Percentiles rank a stretch among this genome's conserved stretches.
Evolutionary conservation across 78 protist species (phyloP).

Genomic region (Planoprotostelium fungivorum): DNA sequence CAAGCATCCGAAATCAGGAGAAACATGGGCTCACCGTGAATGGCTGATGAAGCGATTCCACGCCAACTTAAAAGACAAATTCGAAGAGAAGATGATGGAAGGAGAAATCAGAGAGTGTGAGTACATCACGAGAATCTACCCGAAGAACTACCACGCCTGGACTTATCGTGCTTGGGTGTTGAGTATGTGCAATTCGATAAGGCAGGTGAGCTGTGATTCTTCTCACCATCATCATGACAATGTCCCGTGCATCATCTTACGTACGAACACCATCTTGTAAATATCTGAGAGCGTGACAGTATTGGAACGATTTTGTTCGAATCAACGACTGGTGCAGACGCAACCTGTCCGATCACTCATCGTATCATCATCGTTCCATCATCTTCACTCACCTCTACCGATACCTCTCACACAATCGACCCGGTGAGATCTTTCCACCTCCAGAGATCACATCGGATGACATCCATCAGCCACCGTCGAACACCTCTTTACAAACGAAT

Average conservation of each 20-base stretch:
- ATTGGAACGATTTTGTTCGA: background rate
- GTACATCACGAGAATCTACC: background rate
- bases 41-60: background rate
- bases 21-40: background rate
- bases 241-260: background rate
- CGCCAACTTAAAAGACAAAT: background rate
- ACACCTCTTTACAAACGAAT: background rate
- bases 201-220: background rate
- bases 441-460: background rate
- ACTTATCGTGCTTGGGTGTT: background rate
- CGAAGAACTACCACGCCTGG: background rate
- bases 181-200: background rate
- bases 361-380: background rate
- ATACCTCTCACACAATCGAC: background rate
- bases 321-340: background rate
- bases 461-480: background rate
- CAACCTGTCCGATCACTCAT: background rate
- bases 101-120: background rate
- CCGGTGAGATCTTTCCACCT: background rate
- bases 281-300: too few species aligned
- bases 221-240: background rate
- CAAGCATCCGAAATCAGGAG: background rate
- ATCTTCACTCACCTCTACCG: background rate
- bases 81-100: background rate
- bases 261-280: background rate